Conservation (phyloP, 164 flowering plant genomes). For the Taxillus chinensis region DNA sequence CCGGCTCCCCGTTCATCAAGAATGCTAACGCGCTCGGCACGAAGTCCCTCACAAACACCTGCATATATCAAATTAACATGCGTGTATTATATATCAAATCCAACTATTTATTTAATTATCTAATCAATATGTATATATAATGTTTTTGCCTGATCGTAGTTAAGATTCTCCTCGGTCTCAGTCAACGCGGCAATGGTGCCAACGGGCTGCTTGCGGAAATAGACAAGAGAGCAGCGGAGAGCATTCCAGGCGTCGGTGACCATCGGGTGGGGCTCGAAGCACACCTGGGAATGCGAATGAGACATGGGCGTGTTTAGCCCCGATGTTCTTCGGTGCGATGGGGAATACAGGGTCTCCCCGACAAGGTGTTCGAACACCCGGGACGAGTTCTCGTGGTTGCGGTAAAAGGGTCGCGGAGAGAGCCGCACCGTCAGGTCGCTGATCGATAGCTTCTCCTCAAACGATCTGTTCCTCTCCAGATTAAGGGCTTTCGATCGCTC, state of each 20-base stretch:
- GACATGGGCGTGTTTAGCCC: slow-evolving; percentile 37
- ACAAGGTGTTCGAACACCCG: slow-evolving; percentile 26
- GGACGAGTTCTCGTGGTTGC: slow-evolving; percentile 17
- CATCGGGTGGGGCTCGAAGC: slow-evolving; percentile 52
- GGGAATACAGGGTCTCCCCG: slow-evolving; percentile 27
- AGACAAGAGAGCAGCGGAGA: slow-evolving; percentile 54
- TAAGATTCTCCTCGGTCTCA: slow-evolving; percentile 56
- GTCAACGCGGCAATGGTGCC: slow-evolving; percentile 89
- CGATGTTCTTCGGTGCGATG: slow-evolving; percentile 24
- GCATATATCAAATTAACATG: slow-evolving; percentile 2
- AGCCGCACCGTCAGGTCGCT: slow-evolving; percentile 25
- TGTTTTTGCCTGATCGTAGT: slow-evolving; percentile 74
- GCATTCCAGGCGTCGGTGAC: slow-evolving; percentile 77
- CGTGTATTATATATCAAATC: neutral
- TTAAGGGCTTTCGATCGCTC: slow-evolving; percentile 27
- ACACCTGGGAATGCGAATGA: slow-evolving; percentile 11
- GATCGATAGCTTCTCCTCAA: slow-evolving; percentile 38
- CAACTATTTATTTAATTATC: neutral
- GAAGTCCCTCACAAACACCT: slow-evolving; percentile 50
- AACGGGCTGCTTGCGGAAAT: slow-evolving; percentile 71
- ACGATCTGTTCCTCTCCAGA: slow-evolving; percentile 40
- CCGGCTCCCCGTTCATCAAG: slow-evolving; percentile 48
- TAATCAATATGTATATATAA: neutral
- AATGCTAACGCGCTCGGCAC: slow-evolving; percentile 51
- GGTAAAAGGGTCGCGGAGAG: slow-evolving; percentile 16